phyloP scores from a whole-genome alignment of 164 flowering plant genomes.

The Cinnamomum chago region DNA sequence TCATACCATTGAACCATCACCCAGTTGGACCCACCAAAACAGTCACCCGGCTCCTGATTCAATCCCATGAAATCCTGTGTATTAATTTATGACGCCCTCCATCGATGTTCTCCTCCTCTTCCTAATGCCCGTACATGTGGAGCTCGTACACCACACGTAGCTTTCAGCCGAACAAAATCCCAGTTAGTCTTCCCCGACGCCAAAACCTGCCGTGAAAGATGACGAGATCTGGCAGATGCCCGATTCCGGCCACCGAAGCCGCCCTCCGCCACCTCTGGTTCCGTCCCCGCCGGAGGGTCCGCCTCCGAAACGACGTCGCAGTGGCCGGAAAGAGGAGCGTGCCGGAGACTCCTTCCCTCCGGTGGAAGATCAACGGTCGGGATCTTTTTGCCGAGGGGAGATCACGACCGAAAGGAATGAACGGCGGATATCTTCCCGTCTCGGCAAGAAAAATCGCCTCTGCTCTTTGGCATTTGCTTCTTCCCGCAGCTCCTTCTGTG shows the following conservation, averaged over 20 bases:
- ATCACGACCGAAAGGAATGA: conserved; percentile 24
- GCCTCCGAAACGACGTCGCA: conserved; percentile 24
- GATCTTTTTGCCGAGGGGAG: conserved; percentile 20
- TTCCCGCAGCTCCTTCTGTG: conserved; percentile 22
- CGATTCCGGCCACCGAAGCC: conserved; percentile 17
- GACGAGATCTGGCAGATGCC: conserved; percentile 37
- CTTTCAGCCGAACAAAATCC: background rate
- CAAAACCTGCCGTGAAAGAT: conserved; percentile 22
- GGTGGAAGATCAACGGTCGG: conserved; percentile 66
- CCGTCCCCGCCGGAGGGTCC: conserved; percentile 23
- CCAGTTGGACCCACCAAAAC: too few species aligned
- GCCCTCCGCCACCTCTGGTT: conserved; percentile 28
- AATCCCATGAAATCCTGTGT: too few species aligned
- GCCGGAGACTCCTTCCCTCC: conserved; percentile 72
- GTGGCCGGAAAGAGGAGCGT: conserved; percentile 44
- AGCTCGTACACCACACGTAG: background rate
- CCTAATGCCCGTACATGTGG: too few species aligned
- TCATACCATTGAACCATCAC: too few species aligned
- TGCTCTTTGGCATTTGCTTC: conserved; percentile 66
- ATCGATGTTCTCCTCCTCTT: too few species aligned
- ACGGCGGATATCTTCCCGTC: conserved; percentile 20
- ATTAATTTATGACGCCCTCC: too few species aligned
- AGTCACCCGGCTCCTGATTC: too few species aligned
- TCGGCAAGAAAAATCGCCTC: conserved; percentile 88
- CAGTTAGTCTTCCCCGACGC: background rate